These are phyloP conservation scores for Fimicolochytrium jonesii DNA, from an alignment of 192 early-diverging fungal species.

Conservation along the genomic window DNA sequence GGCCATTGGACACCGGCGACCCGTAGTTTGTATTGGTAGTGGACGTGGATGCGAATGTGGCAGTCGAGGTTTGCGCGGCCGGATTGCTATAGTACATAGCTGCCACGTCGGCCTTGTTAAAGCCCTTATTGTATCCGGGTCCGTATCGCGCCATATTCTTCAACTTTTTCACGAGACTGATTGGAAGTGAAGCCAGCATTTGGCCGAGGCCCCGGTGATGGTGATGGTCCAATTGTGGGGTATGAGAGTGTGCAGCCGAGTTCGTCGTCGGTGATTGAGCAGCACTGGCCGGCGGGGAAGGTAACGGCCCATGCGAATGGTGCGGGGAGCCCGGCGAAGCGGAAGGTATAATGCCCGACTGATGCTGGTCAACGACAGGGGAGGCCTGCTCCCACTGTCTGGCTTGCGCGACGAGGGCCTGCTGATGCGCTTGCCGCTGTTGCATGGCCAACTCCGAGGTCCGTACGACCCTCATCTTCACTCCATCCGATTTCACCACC, in stretches of 20 bases:
- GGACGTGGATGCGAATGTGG: neutral
- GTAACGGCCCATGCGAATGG: too few species aligned
- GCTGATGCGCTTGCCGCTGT: conserved; percentile 82
- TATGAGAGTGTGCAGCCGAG: too few species aligned
- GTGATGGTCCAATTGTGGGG: too few species aligned
- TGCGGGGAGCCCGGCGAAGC: too few species aligned
- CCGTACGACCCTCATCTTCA: conserved; percentile 39
- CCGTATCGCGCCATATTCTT: conserved; percentile 37
- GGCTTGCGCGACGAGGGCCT: conserved; percentile 23
- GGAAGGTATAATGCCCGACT: too few species aligned
- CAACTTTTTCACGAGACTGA: conserved; percentile 33
- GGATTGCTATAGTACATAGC: conserved; percentile 4
- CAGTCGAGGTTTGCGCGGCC: neutral
- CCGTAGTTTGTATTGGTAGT: neutral
- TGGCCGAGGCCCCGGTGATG: conserved; percentile 8
- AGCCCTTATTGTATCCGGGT: conserved; percentile 34
- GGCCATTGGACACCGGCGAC: neutral
- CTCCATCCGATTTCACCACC: conserved; percentile 27
- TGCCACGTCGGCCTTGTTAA: conserved; percentile 23
- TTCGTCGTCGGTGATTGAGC: neutral
- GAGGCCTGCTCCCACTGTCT: neutral
- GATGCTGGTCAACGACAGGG: neutral
- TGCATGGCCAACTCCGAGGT: conserved; percentile 39
- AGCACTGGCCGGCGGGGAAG: neutral
- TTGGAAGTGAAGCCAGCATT: conserved; percentile 37